Evolutionary conservation across 495 filamentous ascomycete genomes (phyloP).

Genomic region (Hypoxylon cercidicola): DNA sequence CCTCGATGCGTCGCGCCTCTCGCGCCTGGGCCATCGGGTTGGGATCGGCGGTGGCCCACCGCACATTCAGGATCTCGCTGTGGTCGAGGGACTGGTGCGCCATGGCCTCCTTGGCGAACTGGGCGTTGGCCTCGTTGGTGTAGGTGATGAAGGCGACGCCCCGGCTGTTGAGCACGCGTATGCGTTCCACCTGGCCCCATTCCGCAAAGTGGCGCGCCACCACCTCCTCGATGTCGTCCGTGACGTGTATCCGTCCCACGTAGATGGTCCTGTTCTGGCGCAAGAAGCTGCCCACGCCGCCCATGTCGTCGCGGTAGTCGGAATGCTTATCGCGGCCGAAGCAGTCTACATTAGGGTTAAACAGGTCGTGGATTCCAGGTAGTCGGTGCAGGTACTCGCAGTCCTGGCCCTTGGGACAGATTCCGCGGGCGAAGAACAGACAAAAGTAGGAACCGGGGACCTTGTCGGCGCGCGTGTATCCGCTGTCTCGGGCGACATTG

Average conservation of each 20-base stretch:
- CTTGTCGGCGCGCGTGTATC: slow-evolving; percentile 90
- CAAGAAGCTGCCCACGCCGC: slow-evolving; percentile 89
- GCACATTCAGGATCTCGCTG: slow-evolving; percentile 90
- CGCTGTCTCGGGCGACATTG: slow-evolving; percentile 81
- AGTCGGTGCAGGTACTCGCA: slow-evolving; percentile 95
- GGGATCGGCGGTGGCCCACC: slow-evolving; percentile 96
- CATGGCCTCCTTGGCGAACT: slow-evolving; percentile 95
- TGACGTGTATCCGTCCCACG: slow-evolving; percentile 90
- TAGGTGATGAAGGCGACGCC: slow-evolving; percentile 88
- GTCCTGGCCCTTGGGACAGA: slow-evolving; percentile 86
- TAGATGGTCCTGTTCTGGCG: slow-evolving; percentile 94
- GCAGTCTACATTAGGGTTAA: slow-evolving; percentile 89
- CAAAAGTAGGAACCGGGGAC: slow-evolving; percentile 84
- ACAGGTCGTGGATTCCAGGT: slow-evolving; percentile 83
- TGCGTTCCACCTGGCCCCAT: slow-evolving; percentile 91
- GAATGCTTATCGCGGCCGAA: slow-evolving; percentile 90
- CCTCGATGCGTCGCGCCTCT: slow-evolving; percentile 89
- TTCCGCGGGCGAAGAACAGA: slow-evolving; percentile 83
- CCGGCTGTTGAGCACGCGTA: slow-evolving; percentile 86
- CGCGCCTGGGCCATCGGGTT: slow-evolving; percentile 95
- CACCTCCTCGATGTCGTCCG: slow-evolving; percentile 98
- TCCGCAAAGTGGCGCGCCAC: slow-evolving; percentile 92
- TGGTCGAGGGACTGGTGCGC: slow-evolving; percentile 85
- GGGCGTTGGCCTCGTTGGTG: slow-evolving; percentile 81
- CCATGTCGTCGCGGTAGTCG: slow-evolving; percentile 96